A percentile compares a stretch with the other conserved stretches of the same genome.
Evolutionary conservation across 2,329 filamentous ascomycete species (phyloP).

Genomic region (Aspergillus melleus): DNA sequence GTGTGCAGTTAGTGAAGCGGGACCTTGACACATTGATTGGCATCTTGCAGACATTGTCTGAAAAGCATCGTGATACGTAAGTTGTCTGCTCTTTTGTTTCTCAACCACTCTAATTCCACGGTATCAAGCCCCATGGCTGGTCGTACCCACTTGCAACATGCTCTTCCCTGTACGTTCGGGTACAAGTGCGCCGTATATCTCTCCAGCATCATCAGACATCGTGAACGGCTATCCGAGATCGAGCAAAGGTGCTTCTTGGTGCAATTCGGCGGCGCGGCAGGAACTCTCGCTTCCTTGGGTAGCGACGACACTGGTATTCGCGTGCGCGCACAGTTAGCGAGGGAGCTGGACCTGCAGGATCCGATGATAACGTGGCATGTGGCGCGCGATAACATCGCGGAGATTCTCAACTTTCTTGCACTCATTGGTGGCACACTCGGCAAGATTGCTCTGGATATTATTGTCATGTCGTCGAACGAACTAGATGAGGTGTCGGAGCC

Average conservation of each 20-base stretch:
- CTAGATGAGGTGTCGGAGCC: conserved; percentile 57
- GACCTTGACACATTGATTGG: conserved; percentile 46
- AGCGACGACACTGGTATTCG: conserved; percentile 48
- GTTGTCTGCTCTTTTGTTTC: neutral
- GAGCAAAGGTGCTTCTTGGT: conserved; percentile 50
- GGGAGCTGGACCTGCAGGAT: conserved; percentile 49
- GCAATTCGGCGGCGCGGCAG: conserved; percentile 59
- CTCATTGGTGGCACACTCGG: conserved; percentile 55
- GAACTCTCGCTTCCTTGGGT: conserved; percentile 56
- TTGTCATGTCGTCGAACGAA: conserved; percentile 60
- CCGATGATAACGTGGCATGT: conserved; percentile 60
- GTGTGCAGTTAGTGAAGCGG: conserved; percentile 50
- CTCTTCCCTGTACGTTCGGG: conserved; percentile 57
- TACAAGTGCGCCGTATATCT: conserved; percentile 60
- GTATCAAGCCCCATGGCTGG: conserved; percentile 54
- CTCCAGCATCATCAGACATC: conserved; percentile 51
- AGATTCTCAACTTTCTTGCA: conserved; percentile 55
- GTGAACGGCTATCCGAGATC: conserved; percentile 50
- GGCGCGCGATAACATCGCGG: conserved; percentile 55
- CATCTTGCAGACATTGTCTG: conserved; percentile 45
- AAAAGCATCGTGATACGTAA: conserved; percentile 49
- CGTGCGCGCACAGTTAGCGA: conserved; percentile 52
- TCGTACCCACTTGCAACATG: conserved; percentile 59
- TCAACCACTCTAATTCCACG: neutral
- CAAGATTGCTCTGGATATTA: conserved; percentile 58